Evolutionary conservation across 192 early-diverging fungal species (phyloP).

Genomic region (Backusella luteola): DNA sequence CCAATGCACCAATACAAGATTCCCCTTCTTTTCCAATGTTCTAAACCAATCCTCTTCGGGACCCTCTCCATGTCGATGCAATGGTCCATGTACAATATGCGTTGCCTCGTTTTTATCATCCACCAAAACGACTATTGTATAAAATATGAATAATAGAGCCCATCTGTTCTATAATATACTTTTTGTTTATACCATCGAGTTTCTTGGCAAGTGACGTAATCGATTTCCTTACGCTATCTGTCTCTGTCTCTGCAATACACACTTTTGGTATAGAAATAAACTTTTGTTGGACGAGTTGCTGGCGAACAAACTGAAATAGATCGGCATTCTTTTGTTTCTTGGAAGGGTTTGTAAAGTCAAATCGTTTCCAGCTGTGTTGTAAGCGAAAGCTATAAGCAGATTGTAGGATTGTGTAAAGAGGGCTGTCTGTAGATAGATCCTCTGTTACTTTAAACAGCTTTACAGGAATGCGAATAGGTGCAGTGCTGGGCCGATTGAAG

Average conservation of each 20-base stretch:
- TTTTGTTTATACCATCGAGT: slow-evolving; percentile 40
- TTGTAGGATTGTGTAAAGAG: slow-evolving; percentile 44
- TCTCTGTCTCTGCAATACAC: slow-evolving; percentile 38
- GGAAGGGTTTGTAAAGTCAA: slow-evolving; percentile 39
- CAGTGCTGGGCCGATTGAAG: slow-evolving; percentile 4
- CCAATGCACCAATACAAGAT: slow-evolving; percentile 70
- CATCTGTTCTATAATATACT: background rate
- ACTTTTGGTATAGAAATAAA: slow-evolving; percentile 40
- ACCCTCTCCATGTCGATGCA: slow-evolving; percentile 40
- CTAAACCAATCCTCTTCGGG: slow-evolving; percentile 58
- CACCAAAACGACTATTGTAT: slow-evolving; percentile 28
- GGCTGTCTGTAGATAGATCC: slow-evolving; percentile 12
- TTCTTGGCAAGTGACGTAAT: slow-evolving; percentile 31
- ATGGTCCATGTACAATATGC: slow-evolving; percentile 47
- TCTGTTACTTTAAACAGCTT: slow-evolving; percentile 43
- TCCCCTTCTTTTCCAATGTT: slow-evolving; percentile 58
- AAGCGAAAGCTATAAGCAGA: slow-evolving; percentile 46
- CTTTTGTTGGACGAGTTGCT: slow-evolving; percentile 21
- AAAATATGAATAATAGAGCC: background rate
- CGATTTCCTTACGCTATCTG: slow-evolving; percentile 30
- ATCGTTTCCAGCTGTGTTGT: slow-evolving; percentile 36
- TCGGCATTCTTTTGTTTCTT: slow-evolving; percentile 36
- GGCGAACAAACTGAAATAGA: slow-evolving; percentile 40
- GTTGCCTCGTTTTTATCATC: slow-evolving; percentile 33
- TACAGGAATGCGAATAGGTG: slow-evolving; percentile 42